phyloP scores from a whole-genome alignment of 495 filamentous ascomycete species.

The Aspergillus taichungensis region DNA sequence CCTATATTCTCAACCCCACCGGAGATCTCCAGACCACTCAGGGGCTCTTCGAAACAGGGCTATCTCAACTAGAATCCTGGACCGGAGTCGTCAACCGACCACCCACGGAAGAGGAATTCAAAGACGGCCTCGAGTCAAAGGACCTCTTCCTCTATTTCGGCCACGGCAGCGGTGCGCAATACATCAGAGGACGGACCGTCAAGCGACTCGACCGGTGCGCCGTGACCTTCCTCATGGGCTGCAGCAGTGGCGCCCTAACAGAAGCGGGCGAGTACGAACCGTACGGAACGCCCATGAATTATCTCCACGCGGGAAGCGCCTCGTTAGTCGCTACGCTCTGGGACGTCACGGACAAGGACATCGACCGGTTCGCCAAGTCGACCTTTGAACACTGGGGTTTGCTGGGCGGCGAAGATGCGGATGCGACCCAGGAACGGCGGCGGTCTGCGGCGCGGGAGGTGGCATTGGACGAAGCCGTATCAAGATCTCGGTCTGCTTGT shows the following conservation, averaged over 20 bases:
- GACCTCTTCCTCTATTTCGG: slow-evolving; percentile 87
- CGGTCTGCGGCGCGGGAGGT: slow-evolving; percentile 4
- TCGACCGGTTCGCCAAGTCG: slow-evolving; percentile 76
- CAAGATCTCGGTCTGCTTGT: slow-evolving; percentile 61
- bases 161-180: slow-evolving; percentile 91
- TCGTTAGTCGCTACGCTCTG: slow-evolving; percentile 85
- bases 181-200: slow-evolving; percentile 72
- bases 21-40: slow-evolving; percentile 77
- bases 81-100: slow-evolving; percentile 52
- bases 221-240: slow-evolving; percentile 86
- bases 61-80: slow-evolving; percentile 54
- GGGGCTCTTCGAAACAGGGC: slow-evolving; percentile 53
- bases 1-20: slow-evolving; percentile 82
- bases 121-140: slow-evolving; percentile 45
- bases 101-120: slow-evolving; percentile 73
- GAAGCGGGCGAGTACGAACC: slow-evolving; percentile 84
- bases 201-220: slow-evolving; percentile 68
- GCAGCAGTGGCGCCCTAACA: slow-evolving; percentile 65
- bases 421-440: too few species aligned
- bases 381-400: slow-evolving; percentile 83
- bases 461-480: slow-evolving; percentile 70
- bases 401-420: slow-evolving; percentile 22
- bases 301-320: slow-evolving; percentile 74
- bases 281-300: slow-evolving; percentile 80
- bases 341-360: slow-evolving; percentile 97